Conservation (phyloP, 2,329 filamentous ascomycete genomes). For the Lachnellula occidentalis region DNA sequence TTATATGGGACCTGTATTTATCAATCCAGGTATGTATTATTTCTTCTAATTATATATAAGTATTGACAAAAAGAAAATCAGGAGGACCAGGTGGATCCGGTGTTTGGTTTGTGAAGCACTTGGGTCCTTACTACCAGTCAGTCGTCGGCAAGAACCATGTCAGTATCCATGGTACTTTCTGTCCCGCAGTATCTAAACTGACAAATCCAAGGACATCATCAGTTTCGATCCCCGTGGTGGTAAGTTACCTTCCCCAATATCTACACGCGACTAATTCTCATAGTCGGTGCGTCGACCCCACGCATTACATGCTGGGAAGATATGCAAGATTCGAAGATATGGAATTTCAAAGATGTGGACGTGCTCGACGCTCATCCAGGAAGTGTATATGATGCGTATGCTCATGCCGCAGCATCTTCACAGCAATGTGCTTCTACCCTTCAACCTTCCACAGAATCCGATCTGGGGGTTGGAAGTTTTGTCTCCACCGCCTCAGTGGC, state of each 20-base stretch:
- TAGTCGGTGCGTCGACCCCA: conserved; percentile 14
- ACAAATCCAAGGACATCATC: conserved; percentile 38
- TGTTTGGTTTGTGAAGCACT: conserved; percentile 19
- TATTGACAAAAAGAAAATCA: not conserved
- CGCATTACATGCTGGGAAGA: conserved; percentile 8
- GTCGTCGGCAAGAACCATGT: conserved; percentile 43
- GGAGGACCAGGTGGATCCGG: conserved; percentile 45
- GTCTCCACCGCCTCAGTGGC: conserved; percentile 8
- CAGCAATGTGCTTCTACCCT: conserved; percentile 32
- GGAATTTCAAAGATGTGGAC: conserved; percentile 40
- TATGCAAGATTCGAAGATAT: conserved; percentile 25
- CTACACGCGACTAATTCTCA: too few species aligned
- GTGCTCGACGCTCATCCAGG: conserved; percentile 44
- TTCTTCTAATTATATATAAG: not conserved
- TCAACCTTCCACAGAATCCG: not conserved
- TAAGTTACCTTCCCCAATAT: conserved; percentile 11
- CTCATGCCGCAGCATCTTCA: conserved; percentile 39
- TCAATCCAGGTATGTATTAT: conserved; percentile 14
- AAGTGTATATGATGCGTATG: conserved; percentile 41
- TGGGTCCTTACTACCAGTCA: conserved; percentile 30
- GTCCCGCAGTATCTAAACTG: not conserved
- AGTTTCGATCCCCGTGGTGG: conserved; percentile 47
- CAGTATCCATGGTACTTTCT: conserved; percentile 18
- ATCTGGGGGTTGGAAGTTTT: not conserved
- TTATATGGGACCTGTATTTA: conserved; percentile 19